Evolutionary conservation across 106 monocot genomes (phyloP).

Genomic region (Phalaenopsis equestris): DNA sequence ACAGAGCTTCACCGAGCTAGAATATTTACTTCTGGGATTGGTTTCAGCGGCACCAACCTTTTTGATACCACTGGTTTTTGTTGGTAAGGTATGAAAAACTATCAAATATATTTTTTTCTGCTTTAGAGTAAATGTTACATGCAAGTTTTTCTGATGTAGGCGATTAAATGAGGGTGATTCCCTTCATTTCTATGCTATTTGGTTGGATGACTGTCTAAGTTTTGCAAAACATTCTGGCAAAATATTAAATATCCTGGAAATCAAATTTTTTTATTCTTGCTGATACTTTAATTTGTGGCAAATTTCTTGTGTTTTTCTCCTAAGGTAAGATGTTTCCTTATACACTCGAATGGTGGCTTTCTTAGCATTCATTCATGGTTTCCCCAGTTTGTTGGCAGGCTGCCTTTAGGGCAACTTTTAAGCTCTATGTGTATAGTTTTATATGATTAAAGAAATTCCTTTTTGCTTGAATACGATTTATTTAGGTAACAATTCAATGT

Average conservation of each 20-base stretch:
- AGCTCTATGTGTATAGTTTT: background rate
- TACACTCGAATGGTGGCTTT: background rate
- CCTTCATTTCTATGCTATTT: background rate
- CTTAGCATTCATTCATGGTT: background rate
- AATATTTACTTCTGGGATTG: slow-evolving; percentile 84
- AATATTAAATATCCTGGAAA: background rate
- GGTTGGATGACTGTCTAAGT: background rate
- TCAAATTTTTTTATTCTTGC: background rate
- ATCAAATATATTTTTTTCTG: background rate
- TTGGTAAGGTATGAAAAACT: slow-evolving; percentile 57
- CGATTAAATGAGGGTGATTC: background rate
- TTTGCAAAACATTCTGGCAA: background rate
- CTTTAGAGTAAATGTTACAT: background rate
- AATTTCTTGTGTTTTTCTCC: background rate
- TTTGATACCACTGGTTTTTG: slow-evolving; percentile 68
- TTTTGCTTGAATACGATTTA: background rate
- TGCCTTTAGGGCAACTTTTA: background rate
- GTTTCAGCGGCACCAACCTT: slow-evolving; percentile 68
- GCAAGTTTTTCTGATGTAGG: background rate
- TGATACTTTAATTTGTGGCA: background rate
- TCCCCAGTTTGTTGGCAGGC: background rate
- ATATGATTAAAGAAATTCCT: background rate
- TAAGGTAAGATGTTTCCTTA: background rate
- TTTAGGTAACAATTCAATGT: background rate
- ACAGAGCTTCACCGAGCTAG: slow-evolving; percentile 81